Evolutionary conservation across 2,329 filamentous ascomycete genomes (phyloP).

Genomic region (Acephala macrosclerotiorum): DNA sequence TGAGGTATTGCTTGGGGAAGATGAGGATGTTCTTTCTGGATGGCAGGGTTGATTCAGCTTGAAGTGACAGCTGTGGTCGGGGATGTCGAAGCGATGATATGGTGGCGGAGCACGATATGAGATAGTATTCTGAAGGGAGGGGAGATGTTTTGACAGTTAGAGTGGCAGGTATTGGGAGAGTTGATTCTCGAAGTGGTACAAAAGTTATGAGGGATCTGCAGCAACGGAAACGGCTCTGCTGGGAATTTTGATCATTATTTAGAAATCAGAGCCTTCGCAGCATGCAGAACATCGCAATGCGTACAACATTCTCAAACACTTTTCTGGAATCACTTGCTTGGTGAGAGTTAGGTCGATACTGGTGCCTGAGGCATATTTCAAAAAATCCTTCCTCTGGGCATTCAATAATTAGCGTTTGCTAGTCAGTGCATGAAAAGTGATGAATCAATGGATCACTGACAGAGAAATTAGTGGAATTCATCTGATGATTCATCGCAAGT

Average conservation of each 20-base stretch:
- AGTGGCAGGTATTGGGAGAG: not conserved
- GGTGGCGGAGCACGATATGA: not conserved
- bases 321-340: not conserved
- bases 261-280: not conserved
- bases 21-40: constrained; percentile 2
- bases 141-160: not conserved
- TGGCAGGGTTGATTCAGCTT: not conserved
- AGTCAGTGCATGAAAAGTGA: too few species aligned
- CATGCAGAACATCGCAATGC: not conserved
- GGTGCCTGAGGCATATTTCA: not conserved
- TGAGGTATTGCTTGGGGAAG: not conserved
- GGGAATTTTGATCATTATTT: not conserved
- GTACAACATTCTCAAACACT: not conserved
- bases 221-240: not conserved
- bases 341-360: not conserved
- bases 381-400: too few species aligned
- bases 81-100: too few species aligned
- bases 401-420: too few species aligned
- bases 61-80: not conserved
- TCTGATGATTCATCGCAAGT: not conserved
- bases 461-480: too few species aligned
- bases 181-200: not conserved
- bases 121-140: not conserved
- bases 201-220: not conserved
- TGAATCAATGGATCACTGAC: too few species aligned